phyloP scores from a whole-genome alignment of 2,329 filamentous ascomycete species.

The Dactylellina cionopaga region DNA sequence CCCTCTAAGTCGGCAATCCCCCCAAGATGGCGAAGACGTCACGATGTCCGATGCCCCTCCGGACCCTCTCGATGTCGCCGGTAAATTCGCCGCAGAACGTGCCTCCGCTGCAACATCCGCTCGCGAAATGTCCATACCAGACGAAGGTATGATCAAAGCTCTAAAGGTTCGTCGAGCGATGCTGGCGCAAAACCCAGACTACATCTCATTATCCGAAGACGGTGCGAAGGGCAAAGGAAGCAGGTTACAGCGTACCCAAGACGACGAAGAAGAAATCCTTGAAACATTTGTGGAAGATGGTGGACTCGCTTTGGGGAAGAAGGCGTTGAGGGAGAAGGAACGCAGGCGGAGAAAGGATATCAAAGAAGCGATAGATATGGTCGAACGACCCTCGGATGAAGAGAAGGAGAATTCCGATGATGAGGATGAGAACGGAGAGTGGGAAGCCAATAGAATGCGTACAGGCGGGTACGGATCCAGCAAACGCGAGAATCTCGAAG shows the following conservation, averaged over 20 bases:
- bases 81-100: slow-evolving; percentile 39
- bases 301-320: slow-evolving; percentile 34
- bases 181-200: slow-evolving; percentile 45
- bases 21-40: slow-evolving; percentile 24
- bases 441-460: slow-evolving; percentile 40
- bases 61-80: slow-evolving; percentile 25
- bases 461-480: slow-evolving; percentile 43
- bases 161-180: slow-evolving; percentile 43
- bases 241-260: slow-evolving; percentile 29
- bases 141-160: slow-evolving; percentile 41
- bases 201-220: slow-evolving; percentile 40
- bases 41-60: slow-evolving; percentile 35
- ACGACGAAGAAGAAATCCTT: slow-evolving; percentile 49
- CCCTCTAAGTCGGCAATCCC: slow-evolving; percentile 24
- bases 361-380: slow-evolving; percentile 38
- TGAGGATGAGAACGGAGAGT: slow-evolving; percentile 30
- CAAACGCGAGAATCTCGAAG: slow-evolving; percentile 39
- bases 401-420: slow-evolving; percentile 7
- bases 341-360: slow-evolving; percentile 44
- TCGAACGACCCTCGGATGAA: slow-evolving; percentile 39
- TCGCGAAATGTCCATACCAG: slow-evolving; percentile 27
- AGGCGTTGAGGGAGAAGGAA: slow-evolving; percentile 30
- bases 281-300: slow-evolving; percentile 50
- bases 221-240: slow-evolving; percentile 14
- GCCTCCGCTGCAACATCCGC: slow-evolving; percentile 3